Percentiles rank a stretch among this genome's conserved stretches.
These are phyloP conservation scores for Bruguiera hainesii DNA, from an alignment of 441 rosid genomes.

Conservation along the genomic window DNA sequence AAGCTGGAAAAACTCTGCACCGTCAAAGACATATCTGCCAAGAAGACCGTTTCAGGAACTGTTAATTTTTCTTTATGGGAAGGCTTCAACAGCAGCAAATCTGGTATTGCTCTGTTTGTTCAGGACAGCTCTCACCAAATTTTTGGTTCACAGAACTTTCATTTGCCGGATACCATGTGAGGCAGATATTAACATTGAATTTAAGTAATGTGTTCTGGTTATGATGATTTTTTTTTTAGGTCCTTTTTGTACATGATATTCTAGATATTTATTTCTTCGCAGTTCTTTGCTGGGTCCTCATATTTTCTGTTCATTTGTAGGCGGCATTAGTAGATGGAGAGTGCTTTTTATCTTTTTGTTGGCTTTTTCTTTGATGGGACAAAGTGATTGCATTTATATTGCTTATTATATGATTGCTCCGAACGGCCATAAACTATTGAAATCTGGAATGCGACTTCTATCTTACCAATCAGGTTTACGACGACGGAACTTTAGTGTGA, in stretches of 20 bases:
- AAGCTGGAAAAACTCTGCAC: conserved; percentile 71
- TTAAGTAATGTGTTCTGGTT: conserved; percentile 8
- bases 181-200: conserved; percentile 1
- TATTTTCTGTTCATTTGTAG: neutral
- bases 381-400: no score
- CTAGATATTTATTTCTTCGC: conserved; percentile 13
- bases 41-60: conserved; percentile 58
- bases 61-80: conserved; percentile 70
- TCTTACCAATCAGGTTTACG: no score
- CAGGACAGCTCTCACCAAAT: conserved; percentile 63
- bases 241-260: conserved; percentile 28
- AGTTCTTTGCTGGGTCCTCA: conserved; percentile 2
- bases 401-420: no score
- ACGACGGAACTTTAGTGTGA: no score
- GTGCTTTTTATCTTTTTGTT: no score
- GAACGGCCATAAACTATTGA: no score
- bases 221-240: conserved; percentile 8
- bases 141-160: conserved; percentile 63
- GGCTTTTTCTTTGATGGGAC: no score
- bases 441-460: no score
- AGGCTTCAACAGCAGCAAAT: conserved; percentile 61
- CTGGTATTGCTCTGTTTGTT: conserved; percentile 60
- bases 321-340: no score
- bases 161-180: conserved; percentile 53
- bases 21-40: conserved; percentile 54